Base-by-base conservation (phyloP, 2,329 filamentous ascomycete genomes). In the Fusarium virguliforme region DNA sequence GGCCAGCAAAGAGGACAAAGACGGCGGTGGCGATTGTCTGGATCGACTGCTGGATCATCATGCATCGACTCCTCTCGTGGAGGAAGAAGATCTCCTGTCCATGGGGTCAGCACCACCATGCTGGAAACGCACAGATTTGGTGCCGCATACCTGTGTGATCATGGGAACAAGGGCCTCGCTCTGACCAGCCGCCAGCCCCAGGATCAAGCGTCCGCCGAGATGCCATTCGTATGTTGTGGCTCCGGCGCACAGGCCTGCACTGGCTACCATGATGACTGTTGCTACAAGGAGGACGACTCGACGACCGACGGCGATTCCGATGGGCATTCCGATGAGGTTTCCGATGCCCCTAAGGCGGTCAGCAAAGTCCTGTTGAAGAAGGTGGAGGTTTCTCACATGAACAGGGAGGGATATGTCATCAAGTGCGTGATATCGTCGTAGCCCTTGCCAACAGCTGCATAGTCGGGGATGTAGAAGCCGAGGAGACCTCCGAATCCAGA, bases 1-100 rank as follows among this genome's bases (percentile, higher is more conserved):
- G 50, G 1, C 50, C 50, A 3, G 50, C 50, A 35, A 53, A 53
- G 12, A 53, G 30, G 12, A 53, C 50, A 24, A 53, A 53, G 8
- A 53, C 50, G 6, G 71, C 62, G 1, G 71, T 74, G 37, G 65
- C 48, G 4, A 74, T 74, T 0, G 64, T 69, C 18, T 74, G 71
- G 0, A 74, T 74, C 1, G 65, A 74, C 12, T 74, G 71, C 8
- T 74, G 71, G 4, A 74, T 64, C 71, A 74, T 74, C 56, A 74
- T 64, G 10, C 62, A 67, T 4, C 65, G 70, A 1, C 71, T 61
- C 57, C 71, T 41, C 40, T 74, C 71, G 34, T 74, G 71, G 0
- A 74, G 63, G 43, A 74, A 74, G 30, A 74, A 74, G 9, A 74
- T 72, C 46, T 74, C 71, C 71, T 74, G 7, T 32, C 4, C 8